Percentiles rank a stretch among this genome's conserved stretches.
Evolutionary conservation across 192 early-diverging fungal species (phyloP).

Genomic region (Backusella tuberculispora): DNA sequence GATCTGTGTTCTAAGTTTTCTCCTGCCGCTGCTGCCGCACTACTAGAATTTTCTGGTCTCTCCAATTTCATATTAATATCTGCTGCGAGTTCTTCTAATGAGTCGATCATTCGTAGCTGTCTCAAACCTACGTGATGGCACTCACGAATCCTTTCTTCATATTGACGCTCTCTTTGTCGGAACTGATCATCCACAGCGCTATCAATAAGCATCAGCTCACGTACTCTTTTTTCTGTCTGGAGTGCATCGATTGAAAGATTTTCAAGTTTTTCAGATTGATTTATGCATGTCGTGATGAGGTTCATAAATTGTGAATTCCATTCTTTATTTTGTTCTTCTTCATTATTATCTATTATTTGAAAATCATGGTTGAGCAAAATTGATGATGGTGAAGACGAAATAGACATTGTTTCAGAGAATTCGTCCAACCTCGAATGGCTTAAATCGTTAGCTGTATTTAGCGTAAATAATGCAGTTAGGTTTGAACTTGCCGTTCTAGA

Average conservation of each 20-base stretch:
- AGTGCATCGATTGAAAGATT: slow-evolving; percentile 30
- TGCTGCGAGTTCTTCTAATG: slow-evolving; percentile 21
- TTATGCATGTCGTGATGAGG: slow-evolving; percentile 26
- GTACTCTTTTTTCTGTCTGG: slow-evolving; percentile 28
- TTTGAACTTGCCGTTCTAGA: slow-evolving; percentile 23
- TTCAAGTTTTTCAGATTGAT: slow-evolving; percentile 36
- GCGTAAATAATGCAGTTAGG: slow-evolving; percentile 30
- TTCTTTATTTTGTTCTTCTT: background rate
- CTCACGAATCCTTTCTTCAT: slow-evolving; percentile 27
- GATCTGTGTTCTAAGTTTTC: background rate
- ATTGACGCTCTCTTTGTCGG: slow-evolving; percentile 23
- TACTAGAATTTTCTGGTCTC: background rate
- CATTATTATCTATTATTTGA: background rate
- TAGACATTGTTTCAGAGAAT: slow-evolving; percentile 29
- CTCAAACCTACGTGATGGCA: slow-evolving; percentile 21
- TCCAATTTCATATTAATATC: slow-evolving; percentile 27
- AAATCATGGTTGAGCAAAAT: background rate
- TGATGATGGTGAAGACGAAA: slow-evolving; percentile 12
- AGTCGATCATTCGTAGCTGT: slow-evolving; percentile 31
- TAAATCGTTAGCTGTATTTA: slow-evolving; percentile 22
- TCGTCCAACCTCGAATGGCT: slow-evolving; percentile 34
- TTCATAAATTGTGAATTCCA: slow-evolving; percentile 29
- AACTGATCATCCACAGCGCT: slow-evolving; percentile 27
- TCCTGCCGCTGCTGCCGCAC: background rate
- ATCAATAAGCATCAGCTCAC: slow-evolving; percentile 24